Base-by-base conservation (phyloP, 139 green algal genomes). In the Raphidocelis subcapitata region DNA sequence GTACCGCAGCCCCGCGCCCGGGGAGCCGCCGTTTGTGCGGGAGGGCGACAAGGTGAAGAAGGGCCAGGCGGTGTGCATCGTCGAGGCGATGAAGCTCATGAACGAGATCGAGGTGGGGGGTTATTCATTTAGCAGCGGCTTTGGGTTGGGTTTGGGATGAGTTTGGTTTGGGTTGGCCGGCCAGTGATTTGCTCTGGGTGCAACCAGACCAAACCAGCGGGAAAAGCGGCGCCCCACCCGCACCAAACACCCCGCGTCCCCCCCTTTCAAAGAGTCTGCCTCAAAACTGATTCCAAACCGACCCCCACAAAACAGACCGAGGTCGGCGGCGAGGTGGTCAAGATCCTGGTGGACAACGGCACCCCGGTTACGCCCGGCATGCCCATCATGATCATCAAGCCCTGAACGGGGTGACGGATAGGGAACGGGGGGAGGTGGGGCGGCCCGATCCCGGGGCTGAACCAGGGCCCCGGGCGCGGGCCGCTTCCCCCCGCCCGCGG, bases 41-140 rank as follows among this genome's bases (percentile, higher is more conserved):
- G 89, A 91, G 67, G 94, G 94, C 12, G 94, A 98, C 85, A 82
- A 62, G 33, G 93, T 98, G 55, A 94, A 84, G 73, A 96, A 97
- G 83, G 94, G 94, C 23, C 93, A 98, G 83, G 92, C 86, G 16
- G 84, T 98, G 26, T 94, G 93, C 80, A 98, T 98, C 81, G 92
- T 98, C 32, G 94, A 98, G 86, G 94, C 92, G 29, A 98, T 98
- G 94, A 97, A 98, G 87, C 90, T 98, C 14, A 98, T 98, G 94
- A 98, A 98, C 80, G 94, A 98, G 82, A 97, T 98, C 67, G 94
- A 98, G 91, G 84, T 88, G 77, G 21, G 81, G 41, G 41, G 41
- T 8, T 8, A 20, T 12, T 8, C 41, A 20, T 8, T 8, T 8
- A 12, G 41, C 41, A 49, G 8, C 41, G 8, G 41, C 12, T 8